phyloP scores from a whole-genome alignment of 371 early-diverging fungal species.

The Mucor indicus region DNA sequence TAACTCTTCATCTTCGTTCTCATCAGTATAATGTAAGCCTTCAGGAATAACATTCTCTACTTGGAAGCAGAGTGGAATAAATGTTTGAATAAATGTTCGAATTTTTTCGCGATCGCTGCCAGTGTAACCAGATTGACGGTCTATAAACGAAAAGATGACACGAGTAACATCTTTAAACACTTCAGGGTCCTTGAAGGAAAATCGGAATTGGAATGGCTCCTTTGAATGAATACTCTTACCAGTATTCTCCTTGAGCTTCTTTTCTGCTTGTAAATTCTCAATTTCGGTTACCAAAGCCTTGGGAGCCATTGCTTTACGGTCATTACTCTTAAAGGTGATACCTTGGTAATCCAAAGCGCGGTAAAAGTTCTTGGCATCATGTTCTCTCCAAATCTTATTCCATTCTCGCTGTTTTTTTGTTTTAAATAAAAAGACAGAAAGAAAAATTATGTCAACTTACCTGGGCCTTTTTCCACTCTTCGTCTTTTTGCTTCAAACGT shows the following conservation, averaged over 20 bases:
- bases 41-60: constrained; percentile 33
- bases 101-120: constrained; percentile 66
- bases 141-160: constrained; percentile 53
- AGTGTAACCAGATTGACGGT: constrained; percentile 50
- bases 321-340: constrained; percentile 83
- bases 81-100: constrained; percentile 62
- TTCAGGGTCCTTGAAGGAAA: constrained; percentile 53
- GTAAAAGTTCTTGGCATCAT: constrained; percentile 92
- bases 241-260: constrained; percentile 9
- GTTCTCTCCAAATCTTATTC: constrained; percentile 96
- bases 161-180: constrained; percentile 65
- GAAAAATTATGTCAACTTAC: not conserved
- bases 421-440: not conserved
- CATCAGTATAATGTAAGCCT: not conserved
- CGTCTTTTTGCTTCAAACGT: constrained; percentile 94
- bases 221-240: not conserved
- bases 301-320: constrained; percentile 76
- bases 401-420: constrained; percentile 82
- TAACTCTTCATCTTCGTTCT: constrained; percentile 34
- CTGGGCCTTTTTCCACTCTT: constrained; percentile 81
- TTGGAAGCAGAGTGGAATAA: constrained; percentile 73
- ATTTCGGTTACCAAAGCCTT: constrained; percentile 84
- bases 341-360: constrained; percentile 97
- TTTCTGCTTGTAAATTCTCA: constrained; percentile 60
- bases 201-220: constrained; percentile 62